Base-by-base conservation (phyloP, 2,329 filamentous ascomycete genomes). In the Colletotrichum higginsianum region DNA sequence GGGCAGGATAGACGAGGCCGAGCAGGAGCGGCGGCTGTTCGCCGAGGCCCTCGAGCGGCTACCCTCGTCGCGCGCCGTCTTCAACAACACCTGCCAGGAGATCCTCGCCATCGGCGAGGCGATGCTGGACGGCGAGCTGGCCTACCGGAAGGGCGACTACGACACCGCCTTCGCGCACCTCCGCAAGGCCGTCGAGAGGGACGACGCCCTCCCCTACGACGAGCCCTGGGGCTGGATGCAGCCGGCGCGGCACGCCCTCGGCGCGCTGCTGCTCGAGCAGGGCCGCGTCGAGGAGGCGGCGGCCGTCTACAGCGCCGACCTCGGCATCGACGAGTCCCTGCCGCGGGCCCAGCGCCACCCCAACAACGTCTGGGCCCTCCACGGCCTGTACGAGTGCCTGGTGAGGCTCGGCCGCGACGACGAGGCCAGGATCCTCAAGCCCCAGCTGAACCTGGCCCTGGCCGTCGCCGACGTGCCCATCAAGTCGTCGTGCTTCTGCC, bases 201-300 rank as follows among this genome's bases (percentile, higher is more conserved):
- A 93, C 73, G 91, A 93, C 75, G 80, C 79, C 0, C 84, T 94
- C 38, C 89, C 89, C 0, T 94, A 93, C 72, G 90, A 92, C 60
- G 93, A 95, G 78, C 93, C 93, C 0, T 94, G 92, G 92, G 91
- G 91, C 0, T 94, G 92, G 92, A 94, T 94, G 92, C 91, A 93
- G 77, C 92, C 92, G 0, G 88, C 89, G 0, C 84, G 92, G 3
- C 92, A 94, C 78, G 92, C 92, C 0, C 91, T 91, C 61, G 92
- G 90, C 1, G 92, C 92, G 0, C 82, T 95, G 4, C 78, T 93
- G 40, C 83, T 93, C 15, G 92, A 94, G 77, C 91, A 92, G 76
- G 89, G 87, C 0, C 82, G 82, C n/a, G 82, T 88, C 0, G 84
- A 87, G 30, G 83, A 91, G 60, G 90, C 91, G 0, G 80, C 85